Base-by-base conservation (phyloP, 2,329 filamentous ascomycete species). In the Aspergillus sp. region DNA sequence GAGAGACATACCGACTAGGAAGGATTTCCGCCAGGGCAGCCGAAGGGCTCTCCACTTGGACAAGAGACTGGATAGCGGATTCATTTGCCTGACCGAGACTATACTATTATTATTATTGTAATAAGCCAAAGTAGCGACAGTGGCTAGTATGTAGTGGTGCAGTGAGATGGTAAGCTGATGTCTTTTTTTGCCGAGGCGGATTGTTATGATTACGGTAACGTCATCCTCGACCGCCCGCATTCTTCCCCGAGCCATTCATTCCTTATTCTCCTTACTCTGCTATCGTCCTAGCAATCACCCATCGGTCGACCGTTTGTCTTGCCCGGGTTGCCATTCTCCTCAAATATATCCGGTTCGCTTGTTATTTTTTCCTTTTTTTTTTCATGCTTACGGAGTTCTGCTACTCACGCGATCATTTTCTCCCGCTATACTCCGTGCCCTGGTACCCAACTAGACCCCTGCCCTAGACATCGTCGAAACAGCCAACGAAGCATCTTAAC, bases 31-130 rank as follows among this genome's bases (percentile, higher is more conserved):
- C 81, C 81, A 83, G 41, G 81, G 81, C 33, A 84, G 71, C 51
- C 72, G 72, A 47, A 82, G 68, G 59, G 73, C 73, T 63, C 81
- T 83, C 80, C 80, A 84, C 64, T 73, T 75, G 56, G 74, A 77
- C 79, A 79, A 84, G 43, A 80, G 65, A 51, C 67, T 69, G 53
- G 70, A 71, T 12, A 73, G 56, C 5, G 61, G 56, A 52, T 58
- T 61, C 68, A 71, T 71, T 49, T 52, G 47, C 49, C 53, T 45
- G 51, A 48, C 44, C 44, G 42, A 35, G n/a, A 33, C 44, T 34
- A 40, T 43, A 19, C 19, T 19, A 19, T 39, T 30, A 42, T 9
- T 34, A 26, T 9, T 12, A 19, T 29, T 19, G 10, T 35, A 26
- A 36, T 19, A 29, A 29, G 32, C 10, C 9, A 38, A 27, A 35